Evolutionary conservation across 1,284 basidiomycete genomes (phyloP).

Genomic region (Microbotryomycetes sp.): DNA sequence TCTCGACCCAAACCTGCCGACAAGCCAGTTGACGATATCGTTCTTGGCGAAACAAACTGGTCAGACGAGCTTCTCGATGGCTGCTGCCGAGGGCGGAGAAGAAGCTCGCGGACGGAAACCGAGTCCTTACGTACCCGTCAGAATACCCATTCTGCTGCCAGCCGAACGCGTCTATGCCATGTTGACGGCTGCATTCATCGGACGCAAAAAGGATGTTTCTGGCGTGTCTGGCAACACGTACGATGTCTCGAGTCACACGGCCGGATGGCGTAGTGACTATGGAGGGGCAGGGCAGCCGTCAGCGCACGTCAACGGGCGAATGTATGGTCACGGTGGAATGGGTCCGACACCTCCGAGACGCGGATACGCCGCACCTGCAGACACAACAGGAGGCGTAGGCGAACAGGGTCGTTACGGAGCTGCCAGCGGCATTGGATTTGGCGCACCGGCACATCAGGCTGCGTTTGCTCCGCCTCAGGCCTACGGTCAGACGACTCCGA

Average conservation of each 20-base stretch:
- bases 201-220: conserved; percentile 27
- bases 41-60: conserved; percentile 48
- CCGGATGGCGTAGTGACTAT: conserved; percentile 4
- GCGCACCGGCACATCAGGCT: background rate
- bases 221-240: conserved; percentile 1
- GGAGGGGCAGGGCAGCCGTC: background rate
- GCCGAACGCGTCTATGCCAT: conserved; percentile 67
- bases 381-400: background rate
- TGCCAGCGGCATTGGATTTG: background rate
- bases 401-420: background rate
- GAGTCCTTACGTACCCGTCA: conserved; percentile 61
- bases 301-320: background rate
- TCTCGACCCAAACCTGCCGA: conserved; percentile 51
- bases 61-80: conserved; percentile 42
- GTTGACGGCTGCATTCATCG: conserved; percentile 52
- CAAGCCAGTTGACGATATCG: conserved; percentile 59
- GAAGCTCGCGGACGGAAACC: conserved; percentile 50
- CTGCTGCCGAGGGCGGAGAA: conserved; percentile 29
- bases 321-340: background rate
- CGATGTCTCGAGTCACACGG: background rate
- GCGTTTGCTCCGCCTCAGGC: background rate
- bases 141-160: conserved; percentile 61
- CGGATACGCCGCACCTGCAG: background rate
- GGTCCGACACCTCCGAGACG: background rate
- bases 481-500: background rate